A percentile compares a stretch with the other conserved stretches of the same genome.
Evolutionary conservation across 148 eudicot genomes (phyloP).

Genomic region (Chenopodium quinoa): DNA sequence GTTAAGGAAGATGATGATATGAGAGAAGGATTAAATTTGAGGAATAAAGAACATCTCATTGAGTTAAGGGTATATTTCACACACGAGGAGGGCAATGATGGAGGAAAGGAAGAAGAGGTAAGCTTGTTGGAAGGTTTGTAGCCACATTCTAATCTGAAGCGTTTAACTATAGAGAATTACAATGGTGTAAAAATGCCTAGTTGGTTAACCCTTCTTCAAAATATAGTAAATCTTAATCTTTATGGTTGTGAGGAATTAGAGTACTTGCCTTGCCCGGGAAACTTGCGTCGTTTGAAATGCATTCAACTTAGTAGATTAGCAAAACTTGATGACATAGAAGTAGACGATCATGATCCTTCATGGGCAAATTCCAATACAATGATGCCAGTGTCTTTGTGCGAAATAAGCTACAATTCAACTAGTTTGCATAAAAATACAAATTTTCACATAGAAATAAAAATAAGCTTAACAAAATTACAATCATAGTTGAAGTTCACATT

Average conservation of each 20-base stretch:
- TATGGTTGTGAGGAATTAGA: neutral
- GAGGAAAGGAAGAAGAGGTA: neutral
- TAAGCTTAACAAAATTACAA: too few species aligned
- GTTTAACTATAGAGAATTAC: too few species aligned
- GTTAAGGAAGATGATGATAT: neutral
- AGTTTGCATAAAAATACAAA: too few species aligned
- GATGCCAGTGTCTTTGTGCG: too few species aligned
- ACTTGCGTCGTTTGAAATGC: neutral
- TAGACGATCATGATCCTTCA: neutral
- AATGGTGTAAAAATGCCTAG: too few species aligned
- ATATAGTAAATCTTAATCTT: neutral
- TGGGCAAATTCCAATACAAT: neutral
- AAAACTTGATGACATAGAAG: neutral
- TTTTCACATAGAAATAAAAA: too few species aligned
- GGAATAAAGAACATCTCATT: conserved; percentile 10
- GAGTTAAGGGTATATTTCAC: neutral
- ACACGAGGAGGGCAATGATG: neutral
- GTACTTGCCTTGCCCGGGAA: neutral
- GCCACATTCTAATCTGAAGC: too few species aligned
- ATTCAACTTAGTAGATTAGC: neutral
- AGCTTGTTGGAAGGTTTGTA: neutral
- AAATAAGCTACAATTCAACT: too few species aligned
- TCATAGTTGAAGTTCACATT: too few species aligned
- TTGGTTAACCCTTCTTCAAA: neutral
- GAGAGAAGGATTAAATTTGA: conserved; percentile 4